Base-by-base conservation (phyloP, 192 early-diverging fungal genomes). In the Thamnidium elegans region DNA sequence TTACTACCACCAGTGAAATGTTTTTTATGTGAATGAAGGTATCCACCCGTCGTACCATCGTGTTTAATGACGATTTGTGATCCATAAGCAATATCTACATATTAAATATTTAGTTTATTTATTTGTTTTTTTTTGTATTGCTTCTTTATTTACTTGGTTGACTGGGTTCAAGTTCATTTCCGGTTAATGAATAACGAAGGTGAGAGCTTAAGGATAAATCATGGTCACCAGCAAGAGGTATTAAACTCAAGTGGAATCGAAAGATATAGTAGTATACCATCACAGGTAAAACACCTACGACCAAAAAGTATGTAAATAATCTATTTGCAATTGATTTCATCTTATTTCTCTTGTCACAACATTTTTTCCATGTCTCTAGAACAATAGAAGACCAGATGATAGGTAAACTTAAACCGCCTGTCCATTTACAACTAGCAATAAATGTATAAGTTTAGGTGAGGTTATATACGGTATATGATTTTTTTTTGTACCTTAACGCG, bases 161-260 rank as follows among this genome's bases (percentile, higher is more conserved):
- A 0, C 74, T 75, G 43, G 71, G 64, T 26, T 77, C 36, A 36
- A 90, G 66, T 13, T 74, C 73, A 65, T 84, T 88, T 15, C 94
- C 96, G 7, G 73, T 69, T 0, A 99, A 80, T n/a, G 89, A 86
- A 62, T 87, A 86, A 71, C 94, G 89, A 78, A 99, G 94, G 58
- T 86, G 81, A 52, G 92, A 84, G 65, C 89, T 93, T 87, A 97
- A 90, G 65, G 96, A 96, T 1, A 88, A 89, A 75, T 97, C 93
- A 48, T 94, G 94, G 34, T 92, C 90, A 15, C 96, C 96, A 48
- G 81, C 78, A 62, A 84, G 80, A 46, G 74, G 71, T 50, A 96
- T 76, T 10, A 92, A 73, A 34, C 73, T 70, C 80, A 99, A 99
- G 75, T 99, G 95, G 52, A 94, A 77, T 63, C 88, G 86, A 77